These are phyloP conservation scores for Mycena albidolilacea DNA, from an alignment of 768 basidiomycete species.

Conservation along the genomic window DNA sequence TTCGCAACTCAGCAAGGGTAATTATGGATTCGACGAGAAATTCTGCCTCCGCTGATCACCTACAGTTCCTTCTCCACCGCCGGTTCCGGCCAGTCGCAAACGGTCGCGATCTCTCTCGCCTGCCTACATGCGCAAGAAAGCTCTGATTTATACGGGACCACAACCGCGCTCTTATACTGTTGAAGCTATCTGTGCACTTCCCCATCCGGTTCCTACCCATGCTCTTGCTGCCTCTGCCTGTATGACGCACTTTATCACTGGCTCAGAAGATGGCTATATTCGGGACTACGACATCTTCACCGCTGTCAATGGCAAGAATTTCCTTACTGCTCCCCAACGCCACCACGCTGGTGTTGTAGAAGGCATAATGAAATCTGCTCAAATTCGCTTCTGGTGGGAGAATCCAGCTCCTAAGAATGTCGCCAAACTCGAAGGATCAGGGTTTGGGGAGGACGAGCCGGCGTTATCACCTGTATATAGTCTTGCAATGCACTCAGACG, in stretches of 20 bases:
- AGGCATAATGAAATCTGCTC: constrained; percentile 91
- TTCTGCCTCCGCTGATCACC: constrained; percentile 40
- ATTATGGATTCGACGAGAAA: constrained; percentile 12
- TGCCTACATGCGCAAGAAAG: constrained; percentile 66
- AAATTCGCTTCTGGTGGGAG: constrained; percentile 93
- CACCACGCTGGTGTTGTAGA: constrained; percentile 93
- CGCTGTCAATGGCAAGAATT: constrained; percentile 88
- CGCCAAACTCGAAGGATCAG: constrained; percentile 44
- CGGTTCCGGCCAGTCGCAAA: constrained; percentile 52
- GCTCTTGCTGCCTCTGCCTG: constrained; percentile 89
- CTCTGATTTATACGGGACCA: constrained; percentile 52
- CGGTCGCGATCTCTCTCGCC: constrained; percentile 67
- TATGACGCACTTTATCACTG: constrained; percentile 91
- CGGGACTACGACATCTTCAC: constrained; percentile 93
- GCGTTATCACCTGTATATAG: constrained; percentile 87
- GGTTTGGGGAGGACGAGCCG: constrained; percentile 63
- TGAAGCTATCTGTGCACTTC: constrained; percentile 93
- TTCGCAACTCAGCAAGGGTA: constrained; percentile 55
- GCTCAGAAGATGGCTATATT: constrained; percentile 94
- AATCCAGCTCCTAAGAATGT: constrained; percentile 64
- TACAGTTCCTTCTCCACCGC: constrained; percentile 41
- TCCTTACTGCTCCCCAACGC: constrained; percentile 90
- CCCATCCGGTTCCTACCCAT: constrained; percentile 90
- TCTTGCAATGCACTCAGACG: constrained; percentile 92
- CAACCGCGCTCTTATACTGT: constrained; percentile 82